Base-by-base conservation (phyloP, 202 grass and related monocot genomes). In the Cymbopogon flexuosus region DNA sequence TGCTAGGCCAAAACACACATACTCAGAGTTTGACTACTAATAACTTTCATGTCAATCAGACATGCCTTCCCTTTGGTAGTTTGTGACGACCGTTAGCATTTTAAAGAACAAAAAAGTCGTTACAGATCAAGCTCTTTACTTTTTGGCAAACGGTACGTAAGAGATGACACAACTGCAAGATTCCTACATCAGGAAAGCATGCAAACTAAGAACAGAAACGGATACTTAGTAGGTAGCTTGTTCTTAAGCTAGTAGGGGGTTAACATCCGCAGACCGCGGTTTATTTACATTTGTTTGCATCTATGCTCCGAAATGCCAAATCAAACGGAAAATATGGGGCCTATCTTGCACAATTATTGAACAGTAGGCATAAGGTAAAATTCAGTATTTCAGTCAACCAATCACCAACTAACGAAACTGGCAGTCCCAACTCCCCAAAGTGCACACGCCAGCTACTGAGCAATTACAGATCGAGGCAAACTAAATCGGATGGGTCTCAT, bases 401-500 rank as follows among this genome's bases (percentile, higher is more conserved):
- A 59, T 63, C 49, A 54, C 4, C 12, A 41, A 34, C 21, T 33
- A 31, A 65, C 52, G 5, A 36, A 65, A 51, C 16, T 72, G 30
- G 43, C 31, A 42, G 18, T 46, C 54, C n/a, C 30, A n/a, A n/a
- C n/a, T n/a, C n/a, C n/a, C n/a, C n/a, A 51, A 52, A 37, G 6
- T 31, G 62, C 16, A 51, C 31, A 75, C 8, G 7, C 2, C 36
- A 73, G 30, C 2, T 56, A 62, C 7, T 21, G 47, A 82, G 8
- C 9, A 76, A 34, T 21, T 35, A 47, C 39, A 23, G 19, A 84
- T 61, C 40, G 49, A 52, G 70, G 40, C 15, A 82, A 31, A 10
- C 14, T 15, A 77, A 81, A 72, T 70, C 46, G 63, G 71, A 87
- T 58, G 37, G 15, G 70, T 22, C 87, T 83, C 83, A 92, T n/a